These are phyloP conservation scores for Saraca asoca DNA, from an alignment of 331 rosid genomes.

Conservation along the genomic window DNA sequence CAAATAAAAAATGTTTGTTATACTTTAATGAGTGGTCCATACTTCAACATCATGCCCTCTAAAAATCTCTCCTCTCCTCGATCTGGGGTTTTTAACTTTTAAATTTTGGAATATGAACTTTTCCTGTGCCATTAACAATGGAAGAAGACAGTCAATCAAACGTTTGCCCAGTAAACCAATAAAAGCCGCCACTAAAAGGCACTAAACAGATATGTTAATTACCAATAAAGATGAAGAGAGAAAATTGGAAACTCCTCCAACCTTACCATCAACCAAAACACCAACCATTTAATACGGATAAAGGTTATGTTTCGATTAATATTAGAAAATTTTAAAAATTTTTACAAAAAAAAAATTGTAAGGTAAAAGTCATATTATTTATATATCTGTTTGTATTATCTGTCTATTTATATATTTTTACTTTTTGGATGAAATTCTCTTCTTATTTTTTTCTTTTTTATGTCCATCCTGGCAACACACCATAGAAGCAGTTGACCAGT, in stretches of 20 bases:
- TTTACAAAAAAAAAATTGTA: no score
- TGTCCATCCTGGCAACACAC: constrained; percentile 27
- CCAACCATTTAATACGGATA: constrained; percentile 21
- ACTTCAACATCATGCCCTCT: no score
- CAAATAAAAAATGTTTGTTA: no score
- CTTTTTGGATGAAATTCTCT: constrained; percentile 7
- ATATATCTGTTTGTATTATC: not conserved
- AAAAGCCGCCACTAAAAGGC: constrained; percentile 33
- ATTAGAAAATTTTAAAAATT: no score
- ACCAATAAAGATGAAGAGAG: not conserved
- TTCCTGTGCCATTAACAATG: constrained; percentile 21
- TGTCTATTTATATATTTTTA: not conserved
- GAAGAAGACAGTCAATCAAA: constrained; percentile 3
- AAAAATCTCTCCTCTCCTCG: no score
- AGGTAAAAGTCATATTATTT: no score
- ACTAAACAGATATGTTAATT: constrained; percentile 12
- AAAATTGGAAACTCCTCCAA: constrained; percentile 24
- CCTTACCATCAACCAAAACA: constrained; percentile 12
- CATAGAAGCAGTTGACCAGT: constrained; percentile 40
- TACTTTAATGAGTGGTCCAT: no score
- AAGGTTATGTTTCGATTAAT: no score
- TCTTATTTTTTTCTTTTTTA: no score
- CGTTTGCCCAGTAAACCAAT: constrained; percentile 34
- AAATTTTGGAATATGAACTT: constrained; percentile 25
- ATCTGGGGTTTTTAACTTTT: no score